A percentile compares a stretch with the other conserved stretches of the same genome.
These are phyloP conservation scores for Turnera subulata DNA, from an alignment of 345 rosid genomes.

Conservation along the genomic window DNA sequence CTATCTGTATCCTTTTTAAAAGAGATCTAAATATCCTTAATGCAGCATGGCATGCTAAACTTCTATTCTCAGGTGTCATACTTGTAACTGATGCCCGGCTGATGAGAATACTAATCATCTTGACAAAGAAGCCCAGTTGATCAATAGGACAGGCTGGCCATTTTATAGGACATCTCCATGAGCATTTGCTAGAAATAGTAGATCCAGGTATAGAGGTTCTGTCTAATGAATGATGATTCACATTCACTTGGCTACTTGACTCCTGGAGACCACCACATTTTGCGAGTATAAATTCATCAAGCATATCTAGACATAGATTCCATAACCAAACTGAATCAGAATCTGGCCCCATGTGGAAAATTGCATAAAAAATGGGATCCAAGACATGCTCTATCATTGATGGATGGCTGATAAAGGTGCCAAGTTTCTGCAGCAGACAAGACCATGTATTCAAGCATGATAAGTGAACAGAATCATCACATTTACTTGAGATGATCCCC, in stretches of 20 bases:
- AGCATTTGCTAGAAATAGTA: constrained; percentile 19
- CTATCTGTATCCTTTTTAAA: constrained; percentile 37
- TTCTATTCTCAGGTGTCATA: constrained; percentile 23
- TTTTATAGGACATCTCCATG: constrained; percentile 35
- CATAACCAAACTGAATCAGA: constrained; percentile 33
- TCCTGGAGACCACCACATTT: constrained; percentile 27
- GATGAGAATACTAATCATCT: constrained; percentile 24
- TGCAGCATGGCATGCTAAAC: constrained; percentile 34
- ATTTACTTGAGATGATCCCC: constrained; percentile 42
- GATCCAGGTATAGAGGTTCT: constrained; percentile 18
- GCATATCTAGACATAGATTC: constrained; percentile 42
- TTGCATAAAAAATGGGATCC: constrained; percentile 44
- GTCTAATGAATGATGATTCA: constrained; percentile 12
- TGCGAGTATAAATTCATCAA: constrained; percentile 32
- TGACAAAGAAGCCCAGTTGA: constrained; percentile 36
- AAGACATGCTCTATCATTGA: constrained; percentile 33
- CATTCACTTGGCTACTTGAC: constrained; percentile 16
- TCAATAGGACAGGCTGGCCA: constrained; percentile 47
- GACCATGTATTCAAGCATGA: constrained; percentile 53
- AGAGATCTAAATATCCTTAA: constrained; percentile 45
- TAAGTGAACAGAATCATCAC: constrained; percentile 36
- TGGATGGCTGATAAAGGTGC: constrained; percentile 28
- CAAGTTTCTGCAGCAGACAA: constrained; percentile 54
- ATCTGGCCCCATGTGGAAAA: constrained; percentile 32
- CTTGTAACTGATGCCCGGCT: constrained; percentile 18